A percentile compares a stretch with the other conserved stretches of the same genome.
Conservation (phyloP, 1,284 basidiomycete genomes). For the Cryptococcus floricola region DNA sequence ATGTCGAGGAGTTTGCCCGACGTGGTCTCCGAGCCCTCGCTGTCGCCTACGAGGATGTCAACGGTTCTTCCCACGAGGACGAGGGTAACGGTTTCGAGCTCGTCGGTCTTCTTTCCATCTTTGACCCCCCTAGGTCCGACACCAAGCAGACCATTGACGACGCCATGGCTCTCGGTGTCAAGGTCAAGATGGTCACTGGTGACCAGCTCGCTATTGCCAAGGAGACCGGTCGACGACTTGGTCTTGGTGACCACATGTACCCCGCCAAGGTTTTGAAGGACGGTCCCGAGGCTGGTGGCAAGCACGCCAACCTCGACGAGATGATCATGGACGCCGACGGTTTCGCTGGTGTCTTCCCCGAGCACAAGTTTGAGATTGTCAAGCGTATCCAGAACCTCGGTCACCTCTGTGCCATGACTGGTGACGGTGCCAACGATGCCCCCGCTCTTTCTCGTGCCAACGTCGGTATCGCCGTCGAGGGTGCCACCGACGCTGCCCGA, state of each 20-base stretch:
- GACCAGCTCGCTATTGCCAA: slow-evolving; percentile 99
- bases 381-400: slow-evolving; percentile 90
- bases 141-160: slow-evolving; percentile 99
- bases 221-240: slow-evolving; percentile 96
- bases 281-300: slow-evolving; percentile 70
- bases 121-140: slow-evolving; percentile 95
- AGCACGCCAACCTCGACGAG: slow-evolving; percentile 78
- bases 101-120: slow-evolving; percentile 94
- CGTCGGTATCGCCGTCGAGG: slow-evolving; percentile 95
- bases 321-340: slow-evolving; percentile 66
- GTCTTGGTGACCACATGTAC: slow-evolving; percentile 95
- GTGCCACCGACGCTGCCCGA: slow-evolving; percentile 91
- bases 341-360: slow-evolving; percentile 94
- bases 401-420: slow-evolving; percentile 85
- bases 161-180: slow-evolving; percentile 89
- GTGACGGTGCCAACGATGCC: slow-evolving; percentile 96
- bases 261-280: slow-evolving; percentile 92
- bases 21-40: slow-evolving; percentile 98
- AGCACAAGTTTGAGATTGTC: slow-evolving; percentile 90
- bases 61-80: slow-evolving; percentile 57
- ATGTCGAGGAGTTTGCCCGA: slow-evolving; percentile 90
- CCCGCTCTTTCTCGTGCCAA: slow-evolving; percentile 90
- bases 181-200: slow-evolving; percentile 99
- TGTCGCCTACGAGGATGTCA: slow-evolving; percentile 90
- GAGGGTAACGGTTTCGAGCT: slow-evolving; percentile 92